Percentiles rank a stretch among this genome's conserved stretches.
phyloP scores from a whole-genome alignment of 2,329 filamentous ascomycete species.

The Clonostachys chloroleuca region DNA sequence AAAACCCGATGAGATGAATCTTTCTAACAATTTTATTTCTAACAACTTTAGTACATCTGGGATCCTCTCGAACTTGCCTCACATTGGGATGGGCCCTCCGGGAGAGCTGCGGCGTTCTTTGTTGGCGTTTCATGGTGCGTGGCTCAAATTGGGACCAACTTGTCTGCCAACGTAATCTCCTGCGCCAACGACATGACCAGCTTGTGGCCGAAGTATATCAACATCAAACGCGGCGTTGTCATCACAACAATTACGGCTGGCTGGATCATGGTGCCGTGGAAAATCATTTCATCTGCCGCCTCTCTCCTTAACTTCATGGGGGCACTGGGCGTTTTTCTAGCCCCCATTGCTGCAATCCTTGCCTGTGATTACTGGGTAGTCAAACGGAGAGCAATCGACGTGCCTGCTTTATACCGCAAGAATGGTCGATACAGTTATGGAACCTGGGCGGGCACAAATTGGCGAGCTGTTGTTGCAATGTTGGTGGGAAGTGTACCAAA shows the following conservation, averaged over 20 bases:
- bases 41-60: conserved; percentile 29
- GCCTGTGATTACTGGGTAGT: conserved; percentile 57
- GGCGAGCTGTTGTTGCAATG: conserved; percentile 53
- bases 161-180: conserved; percentile 47
- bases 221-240: conserved; percentile 49
- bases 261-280: conserved; percentile 3
- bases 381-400: conserved; percentile 43
- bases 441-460: conserved; percentile 44
- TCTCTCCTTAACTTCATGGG: conserved; percentile 1
- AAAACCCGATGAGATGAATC: no score
- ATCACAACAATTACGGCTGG: conserved; percentile 36
- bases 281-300: conserved; percentile 14
- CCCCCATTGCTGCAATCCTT: conserved; percentile 58
- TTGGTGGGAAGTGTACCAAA: conserved; percentile 49
- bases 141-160: conserved; percentile 53
- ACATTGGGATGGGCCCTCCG: conserved; percentile 38
- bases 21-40: no score
- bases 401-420: conserved; percentile 25
- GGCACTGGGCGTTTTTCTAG: conserved; percentile 49
- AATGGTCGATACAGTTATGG: conserved; percentile 35
- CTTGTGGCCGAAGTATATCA: conserved; percentile 46
- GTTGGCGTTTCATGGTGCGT: conserved; percentile 47
- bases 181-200: conserved; percentile 53
- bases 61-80: conserved; percentile 40
- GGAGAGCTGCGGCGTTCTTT: conserved; percentile 36